Evolutionary conservation across 1,284 basidiomycete species (phyloP).

Genomic region (Athelia sp.): DNA sequence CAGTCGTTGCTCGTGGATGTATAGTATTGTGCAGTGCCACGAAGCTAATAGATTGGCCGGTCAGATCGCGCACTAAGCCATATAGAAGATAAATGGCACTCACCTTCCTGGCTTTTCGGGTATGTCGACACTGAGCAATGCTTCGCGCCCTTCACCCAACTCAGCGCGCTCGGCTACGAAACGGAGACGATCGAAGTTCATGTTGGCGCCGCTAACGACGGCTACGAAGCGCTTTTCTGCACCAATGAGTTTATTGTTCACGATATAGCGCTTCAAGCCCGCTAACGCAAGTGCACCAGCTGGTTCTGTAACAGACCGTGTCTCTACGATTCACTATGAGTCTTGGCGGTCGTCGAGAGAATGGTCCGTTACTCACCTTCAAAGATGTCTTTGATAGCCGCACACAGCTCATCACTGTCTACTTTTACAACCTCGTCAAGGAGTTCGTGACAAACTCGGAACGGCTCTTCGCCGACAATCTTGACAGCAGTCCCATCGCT

Average conservation of each 20-base stretch:
- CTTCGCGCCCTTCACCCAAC: conserved; percentile 93
- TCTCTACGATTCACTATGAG: conserved; percentile 51
- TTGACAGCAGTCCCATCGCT: conserved; percentile 99
- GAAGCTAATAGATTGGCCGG: conserved; percentile 56
- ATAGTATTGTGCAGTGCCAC: conserved; percentile 84
- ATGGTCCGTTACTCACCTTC: conserved; percentile 60
- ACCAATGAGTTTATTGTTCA: conserved; percentile 76
- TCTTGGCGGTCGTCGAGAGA: not conserved
- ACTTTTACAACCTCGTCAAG: conserved; percentile 87
- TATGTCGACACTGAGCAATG: conserved; percentile 87
- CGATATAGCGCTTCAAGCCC: conserved; percentile 87
- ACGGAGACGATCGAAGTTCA: conserved; percentile 96
- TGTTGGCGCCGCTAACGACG: conserved; percentile 94
- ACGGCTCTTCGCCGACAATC: conserved; percentile 92
- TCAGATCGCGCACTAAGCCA: too few species aligned
- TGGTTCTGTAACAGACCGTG: conserved; percentile 92
- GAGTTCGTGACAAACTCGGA: conserved; percentile 84
- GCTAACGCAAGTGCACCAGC: conserved; percentile 95
- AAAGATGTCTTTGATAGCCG: conserved; percentile 98
- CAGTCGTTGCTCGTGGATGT: conserved; percentile 91
- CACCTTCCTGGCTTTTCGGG: conserved; percentile 90
- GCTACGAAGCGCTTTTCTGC: conserved; percentile 87
- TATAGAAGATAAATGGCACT: conserved; percentile 20
- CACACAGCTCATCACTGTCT: conserved; percentile 96
- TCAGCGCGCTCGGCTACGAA: conserved; percentile 98